Evolutionary conservation across 345 rosid species (phyloP).

Genomic region (Anacardium occidentale): DNA sequence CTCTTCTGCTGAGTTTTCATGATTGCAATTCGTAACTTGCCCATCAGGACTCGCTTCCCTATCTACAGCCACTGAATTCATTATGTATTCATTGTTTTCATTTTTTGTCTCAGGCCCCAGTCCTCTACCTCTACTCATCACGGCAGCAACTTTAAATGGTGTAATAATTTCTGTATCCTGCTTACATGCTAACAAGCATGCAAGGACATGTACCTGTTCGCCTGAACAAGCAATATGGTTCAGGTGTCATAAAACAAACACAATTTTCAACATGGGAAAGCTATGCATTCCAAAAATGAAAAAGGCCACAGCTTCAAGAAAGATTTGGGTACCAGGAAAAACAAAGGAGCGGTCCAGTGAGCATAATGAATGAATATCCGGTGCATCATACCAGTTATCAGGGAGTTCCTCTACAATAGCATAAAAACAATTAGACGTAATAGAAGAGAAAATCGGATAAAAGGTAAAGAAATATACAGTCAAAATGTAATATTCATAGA

Average conservation of each 20-base stretch:
- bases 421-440: conserved; percentile 18
- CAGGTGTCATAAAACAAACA: conserved; percentile 15
- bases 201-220: conserved; percentile 85
- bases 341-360: conserved; percentile 86
- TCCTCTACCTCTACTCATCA: conserved; percentile 71
- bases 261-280: not conserved
- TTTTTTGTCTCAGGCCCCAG: conserved; percentile 48
- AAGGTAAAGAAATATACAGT: not conserved
- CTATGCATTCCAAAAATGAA: conserved; percentile 18
- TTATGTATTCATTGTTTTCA: conserved; percentile 42
- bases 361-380: conserved; percentile 56
- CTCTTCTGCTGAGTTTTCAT: conserved; percentile 49
- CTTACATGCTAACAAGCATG: conserved; percentile 79
- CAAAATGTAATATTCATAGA: not conserved
- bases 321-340: conserved; percentile 63
- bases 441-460: not conserved
- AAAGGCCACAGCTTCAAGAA: conserved; percentile 11
- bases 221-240: conserved; percentile 49
- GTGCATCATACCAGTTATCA: conserved; percentile 60
- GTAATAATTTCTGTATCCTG: conserved; percentile 83
- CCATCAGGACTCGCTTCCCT: conserved; percentile 43
- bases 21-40: conserved; percentile 43
- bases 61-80: conserved; percentile 35
- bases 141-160: conserved; percentile 91
- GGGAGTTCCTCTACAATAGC: conserved; percentile 64